Evolutionary conservation across 2,329 filamentous ascomycete species (phyloP).

Genomic region (Botryotinia convoluta): DNA sequence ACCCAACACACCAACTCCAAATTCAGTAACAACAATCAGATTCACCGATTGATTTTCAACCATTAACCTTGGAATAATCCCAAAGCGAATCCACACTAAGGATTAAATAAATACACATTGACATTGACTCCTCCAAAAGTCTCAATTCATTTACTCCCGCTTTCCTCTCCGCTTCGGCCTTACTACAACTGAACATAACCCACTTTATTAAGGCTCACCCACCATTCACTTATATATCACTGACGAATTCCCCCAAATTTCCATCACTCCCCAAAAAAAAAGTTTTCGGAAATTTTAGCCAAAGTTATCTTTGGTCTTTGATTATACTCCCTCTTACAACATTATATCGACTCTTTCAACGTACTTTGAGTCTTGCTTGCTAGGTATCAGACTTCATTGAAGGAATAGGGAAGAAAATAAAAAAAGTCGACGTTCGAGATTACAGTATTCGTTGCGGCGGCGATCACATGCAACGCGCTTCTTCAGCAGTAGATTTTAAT

Average conservation of each 20-base stretch:
- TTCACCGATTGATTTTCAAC: neutral
- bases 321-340: neutral
- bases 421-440: neutral
- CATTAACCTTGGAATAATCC: neutral
- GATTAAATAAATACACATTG: neutral
- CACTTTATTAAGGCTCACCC: conserved; percentile 34
- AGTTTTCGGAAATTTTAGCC: neutral
- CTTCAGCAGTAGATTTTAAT: conserved; percentile 71
- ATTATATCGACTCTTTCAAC: neutral
- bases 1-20: neutral
- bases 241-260: conserved; percentile 32
- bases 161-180: conserved; percentile 25
- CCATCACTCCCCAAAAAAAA: neutral
- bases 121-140: neutral
- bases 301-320: neutral
- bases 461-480: conserved; percentile 73
- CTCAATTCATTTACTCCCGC: conserved; percentile 25
- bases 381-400: neutral
- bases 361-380: neutral
- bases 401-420: neutral
- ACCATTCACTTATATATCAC: conserved; percentile 17
- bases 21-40: neutral
- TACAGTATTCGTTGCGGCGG: conserved; percentile 38
- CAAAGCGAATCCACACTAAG: neutral
- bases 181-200: conserved; percentile 13